Conservation (phyloP, 768 basidiomycete species). For the Hebeloma cylindrosporum region DNA sequence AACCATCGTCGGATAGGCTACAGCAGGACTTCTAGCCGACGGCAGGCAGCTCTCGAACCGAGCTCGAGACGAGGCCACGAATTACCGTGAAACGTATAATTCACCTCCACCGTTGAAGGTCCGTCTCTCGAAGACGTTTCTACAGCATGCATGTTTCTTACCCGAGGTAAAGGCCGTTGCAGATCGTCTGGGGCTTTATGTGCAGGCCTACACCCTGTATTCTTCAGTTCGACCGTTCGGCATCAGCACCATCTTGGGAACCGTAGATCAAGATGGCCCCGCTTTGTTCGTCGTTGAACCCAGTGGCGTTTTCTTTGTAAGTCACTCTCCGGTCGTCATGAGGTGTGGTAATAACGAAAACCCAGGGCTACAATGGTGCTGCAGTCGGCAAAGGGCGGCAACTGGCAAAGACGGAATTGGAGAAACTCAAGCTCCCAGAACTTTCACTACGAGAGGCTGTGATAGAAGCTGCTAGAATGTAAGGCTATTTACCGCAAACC, state of each 20-base stretch:
- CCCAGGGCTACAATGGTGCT: slow-evolving; percentile 89
- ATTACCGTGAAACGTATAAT: slow-evolving; percentile 71
- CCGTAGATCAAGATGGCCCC: slow-evolving; percentile 87
- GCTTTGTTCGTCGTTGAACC: slow-evolving; percentile 90
- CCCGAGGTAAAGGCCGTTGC: slow-evolving; percentile 35
- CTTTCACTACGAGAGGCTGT: slow-evolving; percentile 84
- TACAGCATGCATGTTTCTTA: neutral
- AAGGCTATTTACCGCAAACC: slow-evolving; percentile 29
- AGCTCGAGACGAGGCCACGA: slow-evolving; percentile 80
- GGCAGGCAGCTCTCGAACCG: slow-evolving; percentile 84
- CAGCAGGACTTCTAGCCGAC: slow-evolving; percentile 92
- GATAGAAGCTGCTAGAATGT: slow-evolving; percentile 94
- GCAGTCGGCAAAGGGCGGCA: slow-evolving; percentile 99
- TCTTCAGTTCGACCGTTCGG: slow-evolving; percentile 98
- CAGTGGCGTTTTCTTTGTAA: slow-evolving; percentile 85
- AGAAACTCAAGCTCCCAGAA: slow-evolving; percentile 88
- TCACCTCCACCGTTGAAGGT: slow-evolving; percentile 81
- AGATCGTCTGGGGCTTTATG: slow-evolving; percentile 84
- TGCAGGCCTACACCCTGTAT: slow-evolving; percentile 95
- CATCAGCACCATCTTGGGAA: slow-evolving; percentile 87
- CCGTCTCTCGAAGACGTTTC: slow-evolving; percentile 11
- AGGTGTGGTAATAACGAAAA: slow-evolving; percentile 2
- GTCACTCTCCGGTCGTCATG: slow-evolving; percentile 24
- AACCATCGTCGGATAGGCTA: slow-evolving; percentile 58
- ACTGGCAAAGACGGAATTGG: slow-evolving; percentile 95